These are phyloP conservation scores for Trichosporon sp. DNA, from an alignment of 1,284 basidiomycete genomes.

Conservation along the genomic window DNA sequence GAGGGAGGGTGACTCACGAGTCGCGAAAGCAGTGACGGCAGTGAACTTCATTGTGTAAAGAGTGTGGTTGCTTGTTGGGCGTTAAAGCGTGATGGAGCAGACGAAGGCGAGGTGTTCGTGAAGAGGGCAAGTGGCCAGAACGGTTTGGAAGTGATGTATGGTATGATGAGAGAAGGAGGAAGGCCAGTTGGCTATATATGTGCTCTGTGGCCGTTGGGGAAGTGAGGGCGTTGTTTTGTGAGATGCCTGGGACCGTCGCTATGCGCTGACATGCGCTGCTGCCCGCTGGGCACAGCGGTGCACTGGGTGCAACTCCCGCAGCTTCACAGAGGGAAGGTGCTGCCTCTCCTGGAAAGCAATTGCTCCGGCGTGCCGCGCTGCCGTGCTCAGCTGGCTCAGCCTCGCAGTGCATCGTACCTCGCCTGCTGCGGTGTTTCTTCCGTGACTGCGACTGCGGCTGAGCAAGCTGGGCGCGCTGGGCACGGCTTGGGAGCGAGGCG, in stretches of 20 bases:
- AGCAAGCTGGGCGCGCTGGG: background rate
- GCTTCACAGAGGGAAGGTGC: background rate
- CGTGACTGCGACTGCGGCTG: background rate
- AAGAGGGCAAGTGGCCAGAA: background rate
- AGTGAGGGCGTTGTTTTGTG: background rate
- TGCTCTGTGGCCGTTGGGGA: background rate
- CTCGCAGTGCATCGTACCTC: background rate
- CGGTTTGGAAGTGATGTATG: background rate
- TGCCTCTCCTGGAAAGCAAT: background rate
- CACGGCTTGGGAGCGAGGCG: background rate
- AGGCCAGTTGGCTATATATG: conserved; percentile 3
- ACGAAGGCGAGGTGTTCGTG: background rate
- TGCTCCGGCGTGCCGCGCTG: no score
- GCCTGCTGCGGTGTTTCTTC: conserved; percentile 2
- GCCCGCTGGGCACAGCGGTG: conserved; percentile 1
- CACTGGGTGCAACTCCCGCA: background rate
- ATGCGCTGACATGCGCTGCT: background rate
- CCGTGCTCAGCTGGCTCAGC: background rate
- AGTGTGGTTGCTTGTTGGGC: background rate
- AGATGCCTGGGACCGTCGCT: background rate
- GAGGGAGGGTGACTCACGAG: background rate
- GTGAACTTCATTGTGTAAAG: conserved; percentile 9
- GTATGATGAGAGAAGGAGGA: background rate
- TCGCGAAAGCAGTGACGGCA: background rate
- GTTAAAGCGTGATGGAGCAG: background rate